These are phyloP conservation scores for Novymonas esmeraldas DNA, from an alignment of 208 protist species.

Conservation along the genomic window DNA sequence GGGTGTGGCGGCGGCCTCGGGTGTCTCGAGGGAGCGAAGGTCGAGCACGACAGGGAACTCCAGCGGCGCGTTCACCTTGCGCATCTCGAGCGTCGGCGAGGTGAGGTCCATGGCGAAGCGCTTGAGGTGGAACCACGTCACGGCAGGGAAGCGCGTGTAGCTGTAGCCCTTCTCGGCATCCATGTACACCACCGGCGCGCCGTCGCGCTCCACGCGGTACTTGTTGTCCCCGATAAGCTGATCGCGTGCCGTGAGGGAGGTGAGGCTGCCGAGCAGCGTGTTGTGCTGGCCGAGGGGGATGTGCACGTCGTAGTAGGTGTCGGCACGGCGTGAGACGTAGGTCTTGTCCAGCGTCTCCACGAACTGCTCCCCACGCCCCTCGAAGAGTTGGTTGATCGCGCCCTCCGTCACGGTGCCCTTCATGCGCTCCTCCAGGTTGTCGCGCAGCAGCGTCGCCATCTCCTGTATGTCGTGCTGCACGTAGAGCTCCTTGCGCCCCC, in stretches of 20 bases:
- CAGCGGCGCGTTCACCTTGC: slow-evolving; percentile 78
- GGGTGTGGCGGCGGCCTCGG: slow-evolving; percentile 8
- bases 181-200: slow-evolving; percentile 81
- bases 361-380: slow-evolving; percentile 78
- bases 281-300: slow-evolving; percentile 69
- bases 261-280: slow-evolving; percentile 73
- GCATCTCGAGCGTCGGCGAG: slow-evolving; percentile 80
- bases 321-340: slow-evolving; percentile 65
- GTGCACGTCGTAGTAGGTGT: slow-evolving; percentile 92
- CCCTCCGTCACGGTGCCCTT: slow-evolving; percentile 88
- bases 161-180: slow-evolving; percentile 83
- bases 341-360: slow-evolving; percentile 83
- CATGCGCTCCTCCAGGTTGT: slow-evolving; percentile 91
- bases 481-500: slow-evolving; percentile 75
- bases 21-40: slow-evolving; percentile 60
- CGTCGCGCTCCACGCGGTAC: slow-evolving; percentile 85
- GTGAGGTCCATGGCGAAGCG: slow-evolving; percentile 91
- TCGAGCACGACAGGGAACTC: slow-evolving; percentile 81
- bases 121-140: slow-evolving; percentile 92
- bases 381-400: slow-evolving; percentile 84
- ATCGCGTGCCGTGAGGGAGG: slow-evolving; percentile 74
- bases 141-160: slow-evolving; percentile 82
- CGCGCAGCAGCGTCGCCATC: slow-evolving; percentile 84
- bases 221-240: slow-evolving; percentile 91
- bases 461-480: slow-evolving; percentile 94